Evolutionary conservation across 192 early-diverging fungal species (phyloP).

Genomic region (Rhizoclosmatium sp.): DNA sequence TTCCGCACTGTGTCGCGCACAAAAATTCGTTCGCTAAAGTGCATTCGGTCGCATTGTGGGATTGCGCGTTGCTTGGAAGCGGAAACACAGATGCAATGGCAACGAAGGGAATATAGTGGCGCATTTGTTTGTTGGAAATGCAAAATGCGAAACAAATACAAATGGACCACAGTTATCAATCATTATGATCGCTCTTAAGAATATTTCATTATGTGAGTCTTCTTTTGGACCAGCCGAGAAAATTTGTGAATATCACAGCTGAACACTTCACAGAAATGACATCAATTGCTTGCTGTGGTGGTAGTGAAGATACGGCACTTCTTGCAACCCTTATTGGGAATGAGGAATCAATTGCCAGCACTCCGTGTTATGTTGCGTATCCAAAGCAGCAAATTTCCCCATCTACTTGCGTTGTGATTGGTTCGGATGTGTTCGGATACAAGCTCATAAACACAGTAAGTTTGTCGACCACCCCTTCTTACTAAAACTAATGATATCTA

Average conservation of each 20-base stretch:
- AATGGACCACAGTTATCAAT: no score
- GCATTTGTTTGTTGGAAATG: background rate
- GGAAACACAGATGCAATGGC: background rate
- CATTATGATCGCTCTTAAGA: no score
- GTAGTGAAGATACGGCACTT: background rate
- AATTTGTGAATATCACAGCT: no score
- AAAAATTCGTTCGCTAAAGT: background rate
- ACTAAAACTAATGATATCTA: no score
- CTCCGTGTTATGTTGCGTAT: constrained; percentile 35
- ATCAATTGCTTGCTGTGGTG: background rate
- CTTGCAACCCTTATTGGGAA: background rate
- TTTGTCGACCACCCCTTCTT: no score
- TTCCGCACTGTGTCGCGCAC: constrained; percentile 17
- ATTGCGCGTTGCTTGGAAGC: background rate
- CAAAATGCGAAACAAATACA: background rate
- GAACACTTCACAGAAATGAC: background rate
- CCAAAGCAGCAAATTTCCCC: background rate
- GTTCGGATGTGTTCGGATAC: constrained; percentile 47
- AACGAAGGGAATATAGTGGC: background rate
- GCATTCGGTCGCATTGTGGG: constrained; percentile 14
- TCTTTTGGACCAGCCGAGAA: no score
- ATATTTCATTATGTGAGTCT: no score
- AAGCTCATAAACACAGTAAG: constrained; percentile 33
- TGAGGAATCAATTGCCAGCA: constrained; percentile 21
- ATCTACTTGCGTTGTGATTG: constrained; percentile 29